phyloP scores from a whole-genome alignment of 805 yeast genomes.

The Hanseniaspora guilliermondii region DNA sequence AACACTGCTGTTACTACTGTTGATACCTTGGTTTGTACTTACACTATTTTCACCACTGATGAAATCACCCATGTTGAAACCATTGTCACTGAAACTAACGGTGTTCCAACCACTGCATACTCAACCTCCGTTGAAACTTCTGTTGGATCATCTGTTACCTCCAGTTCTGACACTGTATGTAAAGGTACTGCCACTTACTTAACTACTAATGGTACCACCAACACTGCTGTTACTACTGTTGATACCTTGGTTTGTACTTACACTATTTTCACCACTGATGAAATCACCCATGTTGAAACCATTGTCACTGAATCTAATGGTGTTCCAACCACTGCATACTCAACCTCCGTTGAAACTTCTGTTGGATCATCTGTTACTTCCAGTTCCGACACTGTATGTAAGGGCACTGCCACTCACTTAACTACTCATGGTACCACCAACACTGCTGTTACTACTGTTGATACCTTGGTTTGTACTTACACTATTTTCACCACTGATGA shows the following conservation, averaged over 20 bases:
- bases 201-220: too few relatives aligned
- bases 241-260: background rate
- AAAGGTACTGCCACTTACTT: background rate
- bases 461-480: too few relatives aligned
- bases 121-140: background rate
- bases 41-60: background rate
- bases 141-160: background rate
- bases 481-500: too few relatives aligned
- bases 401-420: background rate
- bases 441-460: background rate
- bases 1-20: background rate
- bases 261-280: background rate
- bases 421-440: too few relatives aligned
- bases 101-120: background rate
- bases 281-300: background rate
- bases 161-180: constrained; percentile 1
- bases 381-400: background rate
- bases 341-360: background rate
- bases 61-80: background rate
- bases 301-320: constrained; percentile 6
- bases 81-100: constrained; percentile 4
- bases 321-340: background rate
- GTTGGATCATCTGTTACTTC: background rate
- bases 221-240: background rate
- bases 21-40: background rate